These are phyloP conservation scores for Plantago coronopus DNA, from an alignment of 305 asterid genomes.

Conservation along the genomic window DNA sequence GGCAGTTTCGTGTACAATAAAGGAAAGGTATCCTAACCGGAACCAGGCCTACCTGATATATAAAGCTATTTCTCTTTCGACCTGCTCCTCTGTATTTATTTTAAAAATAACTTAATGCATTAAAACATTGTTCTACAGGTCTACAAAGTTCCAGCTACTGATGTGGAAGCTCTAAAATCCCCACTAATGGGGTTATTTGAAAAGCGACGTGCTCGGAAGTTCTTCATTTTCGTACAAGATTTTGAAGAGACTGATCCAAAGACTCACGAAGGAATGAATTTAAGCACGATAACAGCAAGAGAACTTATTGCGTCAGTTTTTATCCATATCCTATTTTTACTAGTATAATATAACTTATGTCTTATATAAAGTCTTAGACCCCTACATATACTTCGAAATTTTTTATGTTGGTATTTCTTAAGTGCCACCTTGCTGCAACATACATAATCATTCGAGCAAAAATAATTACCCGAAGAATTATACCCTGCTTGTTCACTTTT, in stretches of 20 bases:
- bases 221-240: conserved; percentile 86
- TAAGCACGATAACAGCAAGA: conserved; percentile 59
- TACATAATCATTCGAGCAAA: background rate
- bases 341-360: conserved; percentile 4
- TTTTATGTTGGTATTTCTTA: background rate
- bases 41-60: conserved; percentile 11
- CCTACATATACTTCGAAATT: background rate
- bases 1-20: conserved; percentile 94
- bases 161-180: conserved; percentile 92
- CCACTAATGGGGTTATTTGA: conserved; percentile 88
- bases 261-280: conserved; percentile 77
- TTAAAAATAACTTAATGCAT: too few species aligned
- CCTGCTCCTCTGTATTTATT: background rate
- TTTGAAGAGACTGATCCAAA: conserved; percentile 75
- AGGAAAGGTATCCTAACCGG: conserved; percentile 57
- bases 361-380: background rate
- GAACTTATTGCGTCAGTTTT: conserved; percentile 63
- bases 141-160: conserved; percentile 95
- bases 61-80: background rate
- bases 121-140: conserved; percentile 41
- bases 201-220: conserved; percentile 83
- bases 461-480: background rate
- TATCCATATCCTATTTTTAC: conserved; percentile 8
- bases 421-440: background rate
- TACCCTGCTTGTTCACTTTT: background rate